phyloP scores from a whole-genome alignment of 2,329 filamentous ascomycete species.

The Hawksworthiomyces lignivorus region DNA sequence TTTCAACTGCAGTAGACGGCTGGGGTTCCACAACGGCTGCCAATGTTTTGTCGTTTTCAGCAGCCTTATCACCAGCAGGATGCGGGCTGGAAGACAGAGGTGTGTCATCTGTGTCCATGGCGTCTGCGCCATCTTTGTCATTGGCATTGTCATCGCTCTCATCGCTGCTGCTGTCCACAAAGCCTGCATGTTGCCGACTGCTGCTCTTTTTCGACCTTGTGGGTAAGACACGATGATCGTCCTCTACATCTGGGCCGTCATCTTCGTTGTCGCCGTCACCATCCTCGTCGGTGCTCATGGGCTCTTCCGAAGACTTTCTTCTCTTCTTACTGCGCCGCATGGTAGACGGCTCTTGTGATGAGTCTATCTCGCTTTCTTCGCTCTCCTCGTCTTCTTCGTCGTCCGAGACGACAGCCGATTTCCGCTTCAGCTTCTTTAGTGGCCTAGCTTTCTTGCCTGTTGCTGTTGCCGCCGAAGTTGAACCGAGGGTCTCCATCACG shows the following conservation, averaged over 20 bases:
- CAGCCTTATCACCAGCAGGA: slow-evolving; percentile 9
- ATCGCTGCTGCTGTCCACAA: slow-evolving; percentile 21
- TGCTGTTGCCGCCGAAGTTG: slow-evolving; percentile 12
- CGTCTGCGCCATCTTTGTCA: slow-evolving; percentile 19
- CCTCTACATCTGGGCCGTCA: background rate
- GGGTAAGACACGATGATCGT: background rate
- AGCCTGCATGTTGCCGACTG: slow-evolving; percentile 17
- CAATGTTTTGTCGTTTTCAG: too few species aligned
- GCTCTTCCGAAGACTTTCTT: slow-evolving; percentile 4
- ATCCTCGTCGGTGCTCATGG: slow-evolving; percentile 7
- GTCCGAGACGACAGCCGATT: slow-evolving; percentile 13
- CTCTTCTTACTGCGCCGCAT: slow-evolving; percentile 7
- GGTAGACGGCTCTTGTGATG: background rate
- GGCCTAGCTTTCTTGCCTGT: slow-evolving; percentile 12
- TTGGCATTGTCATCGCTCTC: slow-evolving; percentile 21
- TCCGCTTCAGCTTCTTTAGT: slow-evolving; percentile 16
- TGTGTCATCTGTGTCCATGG: slow-evolving; percentile 27
- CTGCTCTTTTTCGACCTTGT: slow-evolving; percentile 17
- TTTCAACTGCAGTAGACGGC: too few species aligned
- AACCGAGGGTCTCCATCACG: slow-evolving; percentile 17
- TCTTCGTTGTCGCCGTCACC: slow-evolving; percentile 6
- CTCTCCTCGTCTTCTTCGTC: slow-evolving; percentile 9
- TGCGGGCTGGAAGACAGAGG: slow-evolving; percentile 33
- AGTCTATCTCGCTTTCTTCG: background rate
- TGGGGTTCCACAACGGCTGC: too few species aligned